These are phyloP conservation scores for Sporothrix brunneoviolacea DNA, from an alignment of 2,329 filamentous ascomycete genomes.

Conservation along the genomic window DNA sequence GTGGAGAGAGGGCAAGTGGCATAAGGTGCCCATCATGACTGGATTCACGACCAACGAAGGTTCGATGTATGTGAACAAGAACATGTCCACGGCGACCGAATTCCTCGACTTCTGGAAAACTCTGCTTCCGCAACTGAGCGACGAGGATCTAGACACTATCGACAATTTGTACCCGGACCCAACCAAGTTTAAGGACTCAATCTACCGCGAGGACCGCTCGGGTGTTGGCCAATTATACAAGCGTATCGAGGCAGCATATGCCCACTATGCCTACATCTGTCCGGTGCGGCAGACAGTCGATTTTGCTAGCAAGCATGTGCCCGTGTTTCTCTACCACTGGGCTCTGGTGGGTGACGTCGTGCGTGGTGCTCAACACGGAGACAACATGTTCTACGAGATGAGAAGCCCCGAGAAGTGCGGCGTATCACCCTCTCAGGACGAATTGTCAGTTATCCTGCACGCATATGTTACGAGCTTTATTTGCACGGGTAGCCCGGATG, in stretches of 20 bases:
- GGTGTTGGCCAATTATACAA: slow-evolving; percentile 39
- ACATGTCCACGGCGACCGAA: slow-evolving; percentile 26
- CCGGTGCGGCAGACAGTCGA: slow-evolving; percentile 43
- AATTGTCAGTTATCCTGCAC: slow-evolving; percentile 36
- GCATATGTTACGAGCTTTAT: slow-evolving; percentile 45
- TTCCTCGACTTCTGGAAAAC: slow-evolving; percentile 33
- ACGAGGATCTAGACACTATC: slow-evolving; percentile 29
- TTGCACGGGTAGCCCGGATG: slow-evolving; percentile 25
- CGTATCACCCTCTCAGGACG: slow-evolving; percentile 33
- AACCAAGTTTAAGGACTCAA: slow-evolving; percentile 23
- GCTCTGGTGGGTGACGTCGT: slow-evolving; percentile 38
- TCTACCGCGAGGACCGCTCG: slow-evolving; percentile 32
- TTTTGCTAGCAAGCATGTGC: slow-evolving; percentile 27
- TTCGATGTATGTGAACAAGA: slow-evolving; percentile 34
- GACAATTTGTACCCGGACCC: slow-evolving; percentile 36
- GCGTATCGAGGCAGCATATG: slow-evolving; percentile 47
- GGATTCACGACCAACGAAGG: slow-evolving; percentile 39
- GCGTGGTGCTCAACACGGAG: slow-evolving; percentile 40
- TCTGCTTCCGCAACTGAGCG: slow-evolving; percentile 32
- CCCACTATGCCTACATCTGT: slow-evolving; percentile 47
- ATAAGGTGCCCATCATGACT: slow-evolving; percentile 33
- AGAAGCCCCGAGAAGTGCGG: slow-evolving; percentile 29
- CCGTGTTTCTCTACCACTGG: slow-evolving; percentile 49
- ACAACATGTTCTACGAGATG: slow-evolving; percentile 43
- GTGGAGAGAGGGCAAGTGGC: slow-evolving; percentile 23